Conservation (phyloP, 129 eudicot genomes). For the Centella asiatica region DNA sequence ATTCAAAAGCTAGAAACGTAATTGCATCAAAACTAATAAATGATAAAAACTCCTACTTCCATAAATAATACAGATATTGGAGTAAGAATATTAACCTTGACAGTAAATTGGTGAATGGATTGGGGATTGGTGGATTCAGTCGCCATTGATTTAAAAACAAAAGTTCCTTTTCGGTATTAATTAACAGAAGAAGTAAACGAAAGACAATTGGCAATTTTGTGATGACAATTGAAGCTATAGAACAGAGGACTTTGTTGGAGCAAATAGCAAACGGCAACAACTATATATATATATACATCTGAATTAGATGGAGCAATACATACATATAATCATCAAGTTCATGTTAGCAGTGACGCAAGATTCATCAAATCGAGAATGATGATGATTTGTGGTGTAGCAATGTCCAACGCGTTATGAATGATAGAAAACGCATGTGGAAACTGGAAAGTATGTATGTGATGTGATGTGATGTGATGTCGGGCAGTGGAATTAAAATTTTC, state of each 20-base stretch:
- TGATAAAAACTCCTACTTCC: background rate
- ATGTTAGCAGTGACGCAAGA: background rate
- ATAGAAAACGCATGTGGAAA: too few relatives aligned
- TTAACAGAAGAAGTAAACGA: background rate
- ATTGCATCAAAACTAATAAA: too few relatives aligned
- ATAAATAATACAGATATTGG: background rate
- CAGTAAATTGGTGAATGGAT: background rate
- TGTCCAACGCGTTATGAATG: too few relatives aligned
- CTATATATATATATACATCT: background rate
- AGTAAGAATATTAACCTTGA: background rate
- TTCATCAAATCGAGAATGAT: too few relatives aligned
- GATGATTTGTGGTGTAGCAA: too few relatives aligned
- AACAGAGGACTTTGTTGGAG: background rate
- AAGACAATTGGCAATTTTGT: background rate
- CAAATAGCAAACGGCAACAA: background rate
- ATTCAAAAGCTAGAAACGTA: too few relatives aligned
- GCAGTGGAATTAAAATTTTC: too few relatives aligned
- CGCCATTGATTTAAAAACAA: background rate
- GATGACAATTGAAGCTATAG: background rate
- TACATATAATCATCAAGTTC: too few relatives aligned
- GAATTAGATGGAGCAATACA: too few relatives aligned
- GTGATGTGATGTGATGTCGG: too few relatives aligned
- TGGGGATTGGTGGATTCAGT: conserved; percentile 2
- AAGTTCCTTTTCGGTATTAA: background rate
- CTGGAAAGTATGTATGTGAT: too few relatives aligned